Evolutionary conservation across 805 yeast species (phyloP), one percentile per base, ranked within the genome.

Genomic region (Teunomyces panamensis): DNA sequence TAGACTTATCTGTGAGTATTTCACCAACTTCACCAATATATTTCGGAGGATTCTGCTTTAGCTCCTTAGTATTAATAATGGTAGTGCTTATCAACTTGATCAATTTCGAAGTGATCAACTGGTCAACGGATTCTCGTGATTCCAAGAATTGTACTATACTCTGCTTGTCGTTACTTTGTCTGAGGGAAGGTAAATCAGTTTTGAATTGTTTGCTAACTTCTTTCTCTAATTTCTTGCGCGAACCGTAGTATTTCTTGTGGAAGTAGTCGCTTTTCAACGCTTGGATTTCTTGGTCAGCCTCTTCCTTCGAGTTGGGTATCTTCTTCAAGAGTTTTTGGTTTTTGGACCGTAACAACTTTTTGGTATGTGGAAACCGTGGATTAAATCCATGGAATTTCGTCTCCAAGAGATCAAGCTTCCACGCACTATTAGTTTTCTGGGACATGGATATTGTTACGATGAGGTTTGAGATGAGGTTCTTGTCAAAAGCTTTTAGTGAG

Each of bases 341-440:
- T 54, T 75, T 75, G 1, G 85, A 77, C 32, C 62, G 60, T 34
- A 77, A 60, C 43, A 79, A 63, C 53, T 66, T 71, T 52, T 68
- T 75, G 2, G 86, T 81, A 42, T 73, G 71, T 1, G 73, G 67
- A 57, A 69, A 80, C 49, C 87, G 65, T 1, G 84, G 78, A 14
- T 64, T 56, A 24, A 67, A 55, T 5, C 67, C 58, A 28, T 71
- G 58, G 63, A 69, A 80, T 56, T 77, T 75, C 33, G 72, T 69
- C 54, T 83, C 86, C 32, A 83, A 63, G 24, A 81, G 60, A 56
- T 83, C 88, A 39, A 83, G 63, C 54, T 75, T 76, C 80, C 84
- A 80, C 39, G 74, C 62, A 49, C 74, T 77, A 45, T 73, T 73
- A 53, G 69, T 70, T 20, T 37, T 37, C 14, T 26, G 41, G 17